Base-by-base conservation (phyloP, 129 eudicot genomes). In the Daucus carota region DNA sequence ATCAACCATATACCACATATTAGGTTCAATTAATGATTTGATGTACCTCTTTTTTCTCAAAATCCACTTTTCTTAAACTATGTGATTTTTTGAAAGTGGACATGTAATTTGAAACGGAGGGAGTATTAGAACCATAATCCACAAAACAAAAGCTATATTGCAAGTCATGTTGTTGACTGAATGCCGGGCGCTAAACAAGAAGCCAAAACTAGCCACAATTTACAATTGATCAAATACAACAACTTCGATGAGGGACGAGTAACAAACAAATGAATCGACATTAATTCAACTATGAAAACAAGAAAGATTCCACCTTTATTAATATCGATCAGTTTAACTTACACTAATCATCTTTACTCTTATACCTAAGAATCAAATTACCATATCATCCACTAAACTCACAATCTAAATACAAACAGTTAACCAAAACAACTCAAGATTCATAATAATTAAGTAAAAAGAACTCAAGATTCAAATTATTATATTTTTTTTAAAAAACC, bases 251-350 rank as follows among this genome's bases (percentile, higher is more conserved):
- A 2, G 28, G 72, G 72, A 17, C 4, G 3, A 43, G 5, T 4
- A 43, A 26, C 28, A 17, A 41, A n/a, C 50, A 70, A 71, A 24
- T 32, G 43, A 72, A 72, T 72, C 28, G 15, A 42, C 75, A 72
- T 43, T 72, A n/a, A 42, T 26, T 26, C 26, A 31, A 62, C 42
- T 42, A 36, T 3, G 40, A 40, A 7, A 28, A 59, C 60, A 40
- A 57, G 33, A 63, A 42, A 76, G 33, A n/a, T 8, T 76, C 43
- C 22, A 68, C 10, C 68, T 77, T 69, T 8, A 70, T 77, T 50
- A 73, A 67, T 24, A 77, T 47, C 70, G 13, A 77, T 50, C 70
- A 22, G 66, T 34, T 20, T 40, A 38, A 43, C 47, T 40, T 34
- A 57, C 59, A 41, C 38, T 24, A 59, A 71, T 77, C 80, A 14